Evolutionary conservation across 768 basidiomycete genomes (phyloP), one percentile per base, ranked within the genome.

Genomic region (Mycena floridula): DNA sequence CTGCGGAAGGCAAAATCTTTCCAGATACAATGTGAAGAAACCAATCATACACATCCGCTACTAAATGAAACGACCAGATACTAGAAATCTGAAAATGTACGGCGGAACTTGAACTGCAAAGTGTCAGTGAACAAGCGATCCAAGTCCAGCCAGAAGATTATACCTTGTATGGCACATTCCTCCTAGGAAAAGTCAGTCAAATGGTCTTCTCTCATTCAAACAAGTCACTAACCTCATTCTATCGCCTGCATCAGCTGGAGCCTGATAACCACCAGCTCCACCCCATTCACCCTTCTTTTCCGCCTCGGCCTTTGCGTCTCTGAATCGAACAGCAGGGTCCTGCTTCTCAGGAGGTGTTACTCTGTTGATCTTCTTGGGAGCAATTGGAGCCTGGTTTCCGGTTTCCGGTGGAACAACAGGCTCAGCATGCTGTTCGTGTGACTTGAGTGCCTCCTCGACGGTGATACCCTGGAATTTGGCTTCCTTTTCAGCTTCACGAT

Each of bases 111-210:
- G 64, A 90, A 91, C 89, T 91, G 79, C 65, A 72, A 36, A 75
- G 77, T 48, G 65, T 68, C 77, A 80, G 52, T 37, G 53, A 24
- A 62, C 84, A 54, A 87, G 74, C 54, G 54, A 63, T 62, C 62
- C 66, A 42, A 57, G 47, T 43, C 41, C 37, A 44, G 25, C 37
- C 50, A 6, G 21, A 20, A 18, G 37, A 32, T 13, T 22, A 55
- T 70, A 91, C 89, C 85, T 92, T 92, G 77, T 92, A 92, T 12
- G 89, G 89, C 42, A 89, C 51, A 59, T 90, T 90, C 67, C 76
- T 86, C 61, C 84, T 83, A 56, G 16, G n/a, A n/a, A n/a, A n/a
- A n/a, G n/a, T n/a, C n/a, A n/a, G n/a, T n/a, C n/a, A n/a, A n/a
- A n/a, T n/a, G n/a, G n/a, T n/a, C n/a, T n/a, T n/a, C n/a, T 20